Evolutionary conservation across 2,329 filamentous ascomycete genomes (phyloP), one percentile per base, ranked within the genome.

Genomic region (Cladosporium sp.): DNA sequence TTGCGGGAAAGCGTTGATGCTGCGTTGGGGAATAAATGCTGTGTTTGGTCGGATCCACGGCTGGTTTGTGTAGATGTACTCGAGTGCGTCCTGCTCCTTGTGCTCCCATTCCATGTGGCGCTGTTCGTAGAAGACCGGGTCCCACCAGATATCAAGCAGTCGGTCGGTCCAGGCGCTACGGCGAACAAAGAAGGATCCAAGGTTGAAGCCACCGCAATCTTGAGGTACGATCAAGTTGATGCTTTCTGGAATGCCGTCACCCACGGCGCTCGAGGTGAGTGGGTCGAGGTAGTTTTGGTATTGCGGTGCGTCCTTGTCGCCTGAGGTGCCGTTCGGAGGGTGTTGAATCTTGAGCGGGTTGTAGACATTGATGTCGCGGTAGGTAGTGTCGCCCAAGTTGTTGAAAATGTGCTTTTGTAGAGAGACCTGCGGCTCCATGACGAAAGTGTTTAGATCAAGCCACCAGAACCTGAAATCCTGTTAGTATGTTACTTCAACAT

Each of bases 91-190:
- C 80, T 99, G 95, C 78, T 99, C 95, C 78, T 98, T 98, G 83
- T 99, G 95, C 75, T 95, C 93, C 95, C 95, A 99, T 69, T 95
- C 87, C 93, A 97, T 97, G 78, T 99, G 95, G 77, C 93, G 96
- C 80, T 99, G 95, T 80, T 99, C 95, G 78, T 99, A 99, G 66
- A 90, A 88, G 34, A 98, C 93, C 0, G 95, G 95, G 74, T 99
- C 95, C 95, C 95, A 99, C 95, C 95, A 99, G 62, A 97, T 86
- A 75, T 99, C 95, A 41, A 99, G 86, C 21, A 99, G 82, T 4
- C 92, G 90, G 74, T 98, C 94, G 0, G 93, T 92, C 92, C 93
- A 99, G 30, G 88, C 83, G 74, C 92, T 92, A 68, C 95, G 88
- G 59, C 89, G 88, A 54, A 97, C 82, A 78, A 99, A 95, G 83